Evolutionary conservation across 805 yeast species (phyloP).

Genomic region (Geotrichum ghanense): DNA sequence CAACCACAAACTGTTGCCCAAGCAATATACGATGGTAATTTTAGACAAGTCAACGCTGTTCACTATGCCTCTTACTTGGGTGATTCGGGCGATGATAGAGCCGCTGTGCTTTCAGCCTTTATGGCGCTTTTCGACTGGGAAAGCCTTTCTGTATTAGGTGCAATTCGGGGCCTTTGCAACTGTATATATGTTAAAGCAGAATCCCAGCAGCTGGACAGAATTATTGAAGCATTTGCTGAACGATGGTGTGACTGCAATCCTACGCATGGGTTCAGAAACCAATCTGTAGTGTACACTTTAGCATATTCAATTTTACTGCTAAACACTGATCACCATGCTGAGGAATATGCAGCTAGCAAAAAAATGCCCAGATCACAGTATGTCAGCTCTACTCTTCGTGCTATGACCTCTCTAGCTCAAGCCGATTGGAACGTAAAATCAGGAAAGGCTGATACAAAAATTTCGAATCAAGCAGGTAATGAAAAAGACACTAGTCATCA

Average conservation of each 20-base stretch:
- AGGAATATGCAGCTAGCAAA: slow-evolving; percentile 24
- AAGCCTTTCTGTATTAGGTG: slow-evolving; percentile 37
- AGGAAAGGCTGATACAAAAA: no score
- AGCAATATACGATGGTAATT: slow-evolving; percentile 11
- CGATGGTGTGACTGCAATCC: slow-evolving; percentile 46
- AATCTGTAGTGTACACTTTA: slow-evolving; percentile 53
- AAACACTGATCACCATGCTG: slow-evolving; percentile 66
- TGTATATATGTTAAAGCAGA: slow-evolving; percentile 67
- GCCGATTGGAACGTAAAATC: neutral
- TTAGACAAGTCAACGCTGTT: slow-evolving; percentile 8
- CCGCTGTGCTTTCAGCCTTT: slow-evolving; percentile 10
- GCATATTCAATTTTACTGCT: slow-evolving; percentile 60
- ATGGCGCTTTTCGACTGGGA: slow-evolving; percentile 32
- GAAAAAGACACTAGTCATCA: no score
- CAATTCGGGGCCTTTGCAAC: slow-evolving; percentile 51
- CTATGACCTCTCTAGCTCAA: slow-evolving; percentile 10
- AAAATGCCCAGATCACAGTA: slow-evolving; percentile 26
- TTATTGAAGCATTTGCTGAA: slow-evolving; percentile 55
- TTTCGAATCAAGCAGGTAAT: no score
- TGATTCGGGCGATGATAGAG: slow-evolving; percentile 12
- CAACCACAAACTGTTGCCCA: slow-evolving; percentile 4
- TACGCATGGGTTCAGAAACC: slow-evolving; percentile 37
- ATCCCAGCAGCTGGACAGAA: slow-evolving; percentile 67
- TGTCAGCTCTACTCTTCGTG: slow-evolving; percentile 16
- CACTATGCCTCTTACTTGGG: slow-evolving; percentile 17